Conservation (phyloP, 1,139 yeast species). For the Saccharomyces hybrid region DNA sequence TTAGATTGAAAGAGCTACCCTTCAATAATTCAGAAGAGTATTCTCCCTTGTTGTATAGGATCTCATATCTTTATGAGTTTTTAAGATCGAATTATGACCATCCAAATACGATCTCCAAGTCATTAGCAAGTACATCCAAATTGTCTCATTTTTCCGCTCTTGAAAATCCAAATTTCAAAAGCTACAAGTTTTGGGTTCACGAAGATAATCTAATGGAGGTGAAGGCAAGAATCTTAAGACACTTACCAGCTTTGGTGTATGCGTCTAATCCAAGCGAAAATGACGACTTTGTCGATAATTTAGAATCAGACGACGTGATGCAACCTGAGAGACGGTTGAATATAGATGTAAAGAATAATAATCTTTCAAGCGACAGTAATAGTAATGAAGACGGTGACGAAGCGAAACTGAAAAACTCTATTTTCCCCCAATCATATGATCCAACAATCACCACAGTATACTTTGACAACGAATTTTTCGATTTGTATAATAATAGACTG, state of each 20-base stretch:
- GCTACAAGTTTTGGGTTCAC: slow-evolving; percentile 91
- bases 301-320: slow-evolving; percentile 31
- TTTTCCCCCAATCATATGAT: slow-evolving; percentile 43
- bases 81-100: slow-evolving; percentile 39
- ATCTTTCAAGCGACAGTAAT: slow-evolving; percentile 24
- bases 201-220: slow-evolving; percentile 98
- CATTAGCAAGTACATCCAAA: slow-evolving; percentile 27
- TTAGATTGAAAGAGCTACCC: slow-evolving; percentile 78
- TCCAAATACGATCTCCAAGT: slow-evolving; percentile 20
- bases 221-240: slow-evolving; percentile 86
- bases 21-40: slow-evolving; percentile 85
- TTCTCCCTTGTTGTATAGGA: slow-evolving; percentile 79
- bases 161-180: slow-evolving; percentile 43
- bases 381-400: slow-evolving; percentile 34
- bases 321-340: neutral
- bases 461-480: slow-evolving; percentile 78
- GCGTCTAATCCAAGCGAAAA: slow-evolving; percentile 36
- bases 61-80: slow-evolving; percentile 73
- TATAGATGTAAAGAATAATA: slow-evolving; percentile 31
- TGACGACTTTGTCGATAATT: slow-evolving; percentile 26
- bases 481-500: slow-evolving; percentile 77
- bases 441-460: slow-evolving; percentile 82
- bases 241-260: slow-evolving; percentile 84
- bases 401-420: slow-evolving; percentile 12
- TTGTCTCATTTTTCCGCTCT: slow-evolving; percentile 25